These are phyloP conservation scores for Solanum aculeatissimum DNA, from an alignment of 305 asterid genomes.

Conservation along the genomic window DNA sequence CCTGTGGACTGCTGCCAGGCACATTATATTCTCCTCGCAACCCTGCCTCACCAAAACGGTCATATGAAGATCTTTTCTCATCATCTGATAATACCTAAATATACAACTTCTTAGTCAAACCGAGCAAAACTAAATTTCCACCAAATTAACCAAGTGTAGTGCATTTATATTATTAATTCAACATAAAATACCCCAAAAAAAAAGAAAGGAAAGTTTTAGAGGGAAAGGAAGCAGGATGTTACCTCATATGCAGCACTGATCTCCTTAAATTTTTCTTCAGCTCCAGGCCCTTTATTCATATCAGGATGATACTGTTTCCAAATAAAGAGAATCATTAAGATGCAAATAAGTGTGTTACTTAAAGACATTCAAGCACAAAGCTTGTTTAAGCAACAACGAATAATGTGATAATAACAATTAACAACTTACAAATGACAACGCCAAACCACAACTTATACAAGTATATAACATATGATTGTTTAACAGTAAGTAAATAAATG, in stretches of 20 bases:
- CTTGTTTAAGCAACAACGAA: background rate
- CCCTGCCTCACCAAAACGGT: slow-evolving; percentile 87
- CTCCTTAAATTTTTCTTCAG: slow-evolving; percentile 92
- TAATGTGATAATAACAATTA: background rate
- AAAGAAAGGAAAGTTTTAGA: background rate
- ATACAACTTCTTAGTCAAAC: background rate
- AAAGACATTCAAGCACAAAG: background rate
- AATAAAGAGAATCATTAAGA: background rate
- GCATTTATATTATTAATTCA: background rate
- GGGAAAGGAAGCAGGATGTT: background rate
- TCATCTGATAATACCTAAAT: slow-evolving; percentile 78
- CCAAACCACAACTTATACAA: background rate
- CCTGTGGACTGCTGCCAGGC: slow-evolving; percentile 41
- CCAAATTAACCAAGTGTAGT: background rate
- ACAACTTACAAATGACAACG: background rate
- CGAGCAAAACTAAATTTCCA: background rate
- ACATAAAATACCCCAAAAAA: background rate
- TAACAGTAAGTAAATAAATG: background rate
- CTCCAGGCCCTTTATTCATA: slow-evolving; percentile 66
- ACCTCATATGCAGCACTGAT: slow-evolving; percentile 98
- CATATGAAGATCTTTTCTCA: slow-evolving; percentile 77
- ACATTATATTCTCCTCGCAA: slow-evolving; percentile 55
- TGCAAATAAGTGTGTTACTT: background rate
- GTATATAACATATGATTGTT: too few species aligned
- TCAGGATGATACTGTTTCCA: slow-evolving; percentile 87